Evolutionary conservation across 1,284 basidiomycete genomes (phyloP).

Genomic region (Papiliotrema flavescens): DNA sequence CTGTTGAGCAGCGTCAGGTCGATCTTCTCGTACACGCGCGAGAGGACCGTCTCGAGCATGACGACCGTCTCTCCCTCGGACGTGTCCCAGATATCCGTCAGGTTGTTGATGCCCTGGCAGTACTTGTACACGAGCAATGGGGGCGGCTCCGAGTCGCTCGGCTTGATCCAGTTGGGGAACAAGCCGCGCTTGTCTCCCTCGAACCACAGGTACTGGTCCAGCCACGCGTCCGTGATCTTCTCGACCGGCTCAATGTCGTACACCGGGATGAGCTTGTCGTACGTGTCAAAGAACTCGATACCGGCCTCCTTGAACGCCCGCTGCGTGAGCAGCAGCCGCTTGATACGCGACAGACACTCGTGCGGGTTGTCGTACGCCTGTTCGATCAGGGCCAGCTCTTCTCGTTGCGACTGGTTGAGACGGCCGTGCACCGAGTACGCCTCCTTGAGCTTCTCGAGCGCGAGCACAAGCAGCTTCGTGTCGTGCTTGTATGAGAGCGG

Average conservation of each 20-base stretch:
- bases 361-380: constrained; percentile 72
- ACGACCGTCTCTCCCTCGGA: constrained; percentile 94
- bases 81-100: constrained; percentile 93
- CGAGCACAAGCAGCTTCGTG: constrained; percentile 89
- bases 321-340: constrained; percentile 88
- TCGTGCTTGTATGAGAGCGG: constrained; percentile 97
- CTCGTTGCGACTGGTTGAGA: constrained; percentile 91
- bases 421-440: constrained; percentile 97
- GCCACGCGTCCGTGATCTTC: constrained; percentile 95
- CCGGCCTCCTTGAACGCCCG: constrained; percentile 96
- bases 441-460: constrained; percentile 94
- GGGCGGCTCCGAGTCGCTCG: constrained; percentile 91
- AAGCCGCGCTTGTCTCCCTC: constrained; percentile 93
- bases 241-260: constrained; percentile 98
- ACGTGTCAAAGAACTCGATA: constrained; percentile 78
- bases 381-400: constrained; percentile 91
- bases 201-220: constrained; percentile 69
- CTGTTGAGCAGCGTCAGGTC: constrained; percentile 91
- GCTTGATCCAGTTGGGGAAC: constrained; percentile 98
- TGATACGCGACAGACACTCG: constrained; percentile 82
- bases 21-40: constrained; percentile 96
- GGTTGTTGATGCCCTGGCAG: constrained; percentile 56
- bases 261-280: constrained; percentile 95
- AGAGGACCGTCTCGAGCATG: constrained; percentile 94
- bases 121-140: constrained; percentile 93